Base-by-base conservation (phyloP, 139 green algal species). In the Micractinium conductrix region DNA sequence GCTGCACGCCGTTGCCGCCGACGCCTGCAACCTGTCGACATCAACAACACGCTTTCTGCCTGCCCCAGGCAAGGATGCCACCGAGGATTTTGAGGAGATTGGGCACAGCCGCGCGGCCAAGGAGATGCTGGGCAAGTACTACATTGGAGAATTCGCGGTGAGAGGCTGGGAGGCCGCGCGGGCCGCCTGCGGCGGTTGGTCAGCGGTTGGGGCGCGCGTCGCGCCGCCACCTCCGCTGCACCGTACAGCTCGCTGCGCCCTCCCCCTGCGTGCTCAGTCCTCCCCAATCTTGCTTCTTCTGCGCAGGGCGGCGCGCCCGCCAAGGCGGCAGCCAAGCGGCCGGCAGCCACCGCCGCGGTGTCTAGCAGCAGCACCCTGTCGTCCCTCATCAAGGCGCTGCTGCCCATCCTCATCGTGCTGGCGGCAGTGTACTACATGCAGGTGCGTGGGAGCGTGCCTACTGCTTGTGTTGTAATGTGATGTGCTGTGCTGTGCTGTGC, bases 1-100 rank as follows among this genome's bases (percentile, higher is more conserved):
- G n/a, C n/a, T n/a, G n/a, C n/a, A n/a, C 38, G 21, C 30, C 68
- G 17, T 37, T 22, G 68, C 68, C 17, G 17, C 2, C 68, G 16
- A 16, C 38, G 7, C 21, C 38, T n/a, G 68, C 38, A 22, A 38
- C 38, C 68, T n/a, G 68, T 17, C 38, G 37, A 33, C 65, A 33
- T 26, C 65, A 33, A 8, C 26, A 10, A 7, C 8, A 14, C 28
- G 35, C 38, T 35, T 14, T 62, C 58, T 28, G 38, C 38, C 35
- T 48, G 37, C 22, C 74, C 38, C 92, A 96, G 95, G 94, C 75
- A 95, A 94, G 87, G 95, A 98, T 75, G 92, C 93, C 0, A 97
- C 95, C 12, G 92, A 96, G 70, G 93, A 97, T 55, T 98, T 96
- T 88, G 95, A 98, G n/a, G 95, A 98, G 78, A 97, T 98, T 80